Evolutionary conservation across 257 asterid genomes (phyloP), one percentile per base, ranked within the genome.

Genomic region (Solanum habrochaites): DNA sequence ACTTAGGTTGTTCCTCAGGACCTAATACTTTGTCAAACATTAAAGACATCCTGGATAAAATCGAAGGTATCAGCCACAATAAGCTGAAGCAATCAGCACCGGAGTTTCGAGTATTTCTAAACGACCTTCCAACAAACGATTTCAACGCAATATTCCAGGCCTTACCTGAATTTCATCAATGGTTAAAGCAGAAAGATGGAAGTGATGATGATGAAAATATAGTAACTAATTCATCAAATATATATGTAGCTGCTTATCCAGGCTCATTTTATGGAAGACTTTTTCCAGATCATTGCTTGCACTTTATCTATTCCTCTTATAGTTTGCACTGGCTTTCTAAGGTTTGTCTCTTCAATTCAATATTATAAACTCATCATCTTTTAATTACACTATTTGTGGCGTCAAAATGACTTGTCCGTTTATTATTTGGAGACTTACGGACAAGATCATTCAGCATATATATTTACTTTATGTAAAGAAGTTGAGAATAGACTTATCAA

Each of bases 1-100:
- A 97, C 89, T 89, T 97, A 86, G 99, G 99, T 7, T 97, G 99
- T 71, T 95, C 99, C 11, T 93, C 98, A 0, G 98, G 99, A 15
- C 98, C 96, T 0, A 97, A 95, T 89, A 83, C 98, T 2, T 91
- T 97, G 6, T 93, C 98, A 2, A 93, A 89, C 90, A 86, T 97
- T 3, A 93, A 92, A 80, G 93, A 93, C 3, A 92, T 94, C 0
- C 89, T 95, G 12, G 91, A 86, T 10, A 89, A 92, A 18, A 88
- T 93, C 3, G 93, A 91, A 47, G 85, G 31, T 11, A 87, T 89
- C 7, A 71, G 93, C 84, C 70, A 86, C 2, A 85, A 27, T 20
- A 47, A 27, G 20, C 11, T 2, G 81, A 88, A 74, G 29, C 91
- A 91, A 25, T 32, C 85, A 8, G 60, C 73, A 43, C 96, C 98